Base-by-base conservation (phyloP, 495 filamentous ascomycete species). In the Aspergillus heteromorphus region DNA sequence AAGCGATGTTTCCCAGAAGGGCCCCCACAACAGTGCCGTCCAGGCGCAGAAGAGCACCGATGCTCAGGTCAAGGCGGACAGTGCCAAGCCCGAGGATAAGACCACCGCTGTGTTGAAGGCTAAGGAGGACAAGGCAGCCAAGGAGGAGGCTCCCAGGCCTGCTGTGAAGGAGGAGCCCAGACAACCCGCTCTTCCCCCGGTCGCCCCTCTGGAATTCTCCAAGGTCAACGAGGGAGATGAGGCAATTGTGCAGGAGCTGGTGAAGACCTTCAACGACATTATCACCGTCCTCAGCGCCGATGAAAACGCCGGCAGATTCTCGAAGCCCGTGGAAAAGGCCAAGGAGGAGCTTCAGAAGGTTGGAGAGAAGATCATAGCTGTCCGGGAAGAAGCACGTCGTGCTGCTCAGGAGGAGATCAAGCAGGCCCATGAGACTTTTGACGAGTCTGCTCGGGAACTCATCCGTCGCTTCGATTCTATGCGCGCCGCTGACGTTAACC, bases 191-290 rank as follows among this genome's bases (percentile, higher is more conserved):
- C 51, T 71, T 59, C 2, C 65, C 49, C 76, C 87, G 20, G 74
- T 85, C 1, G 70, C 79, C 40, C 81, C 79, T 14, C 87, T 97
- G 54, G 88, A 92, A 62, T 82, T 87, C 25, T 66, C 96, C 27
- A 79, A 83, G 45, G 78, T 92, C 34, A 74, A 78, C 49, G 80
- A 85, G 59, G 88, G 88, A 52, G 82, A 86, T 53, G 93, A 97
- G 61, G 85, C 89, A 4, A 76, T 96, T 19, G 88, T 97, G 4
- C 90, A 95, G 70, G 89, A 97, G 64, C 75, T 98, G n/a, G 87
- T 93, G 51, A 92, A 88, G 73, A 91, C 93, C 64, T 79, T 97
- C 58, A 98, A 98, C 71, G 88, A 92, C 69, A 87, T 98, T 66
- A 96, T 98, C 66, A 83, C 87, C 1, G 87, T 92, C 27, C 83